Percentiles rank a stretch among this genome's conserved stretches.
Evolutionary conservation across 345 rosid genomes (phyloP).

Genomic region (Eucalyptus pauciflora): DNA sequence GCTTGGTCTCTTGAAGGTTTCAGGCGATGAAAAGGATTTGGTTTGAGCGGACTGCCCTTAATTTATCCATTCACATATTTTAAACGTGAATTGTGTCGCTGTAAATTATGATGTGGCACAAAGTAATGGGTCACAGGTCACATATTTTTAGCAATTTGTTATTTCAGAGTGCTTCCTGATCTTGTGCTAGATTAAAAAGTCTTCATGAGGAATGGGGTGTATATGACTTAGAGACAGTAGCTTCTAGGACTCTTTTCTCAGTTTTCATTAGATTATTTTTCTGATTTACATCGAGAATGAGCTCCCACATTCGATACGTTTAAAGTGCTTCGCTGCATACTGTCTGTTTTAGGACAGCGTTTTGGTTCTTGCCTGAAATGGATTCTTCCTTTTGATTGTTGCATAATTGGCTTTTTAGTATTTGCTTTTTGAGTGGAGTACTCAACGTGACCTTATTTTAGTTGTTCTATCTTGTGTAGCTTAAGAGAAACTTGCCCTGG

Average conservation of each 20-base stretch:
- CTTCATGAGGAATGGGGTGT: not conserved
- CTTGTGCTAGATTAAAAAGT: not conserved
- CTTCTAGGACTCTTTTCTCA: not conserved
- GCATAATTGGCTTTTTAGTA: not conserved
- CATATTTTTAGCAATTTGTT: not conserved
- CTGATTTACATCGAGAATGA: not conserved
- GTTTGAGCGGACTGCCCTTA: not conserved
- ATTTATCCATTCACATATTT: not conserved
- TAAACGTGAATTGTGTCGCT: not conserved
- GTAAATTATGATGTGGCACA: not conserved
- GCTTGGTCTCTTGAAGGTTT: not conserved
- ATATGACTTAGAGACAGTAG: slow-evolving; percentile 6
- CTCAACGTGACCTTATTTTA: not conserved
- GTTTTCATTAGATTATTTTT: not conserved
- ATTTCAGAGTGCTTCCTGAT: not conserved
- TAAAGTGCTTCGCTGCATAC: not conserved
- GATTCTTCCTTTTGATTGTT: not conserved
- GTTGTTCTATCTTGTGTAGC: not conserved
- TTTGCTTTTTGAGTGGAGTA: not conserved
- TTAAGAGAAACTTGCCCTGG: not conserved
- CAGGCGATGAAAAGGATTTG: not conserved
- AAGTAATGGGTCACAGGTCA: not conserved
- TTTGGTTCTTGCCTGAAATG: not conserved
- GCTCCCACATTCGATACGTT: not conserved
- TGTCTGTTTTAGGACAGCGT: not conserved